Evolutionary conservation across 345 rosid species (phyloP).

Genomic region (Eucalyptus viminalis): DNA sequence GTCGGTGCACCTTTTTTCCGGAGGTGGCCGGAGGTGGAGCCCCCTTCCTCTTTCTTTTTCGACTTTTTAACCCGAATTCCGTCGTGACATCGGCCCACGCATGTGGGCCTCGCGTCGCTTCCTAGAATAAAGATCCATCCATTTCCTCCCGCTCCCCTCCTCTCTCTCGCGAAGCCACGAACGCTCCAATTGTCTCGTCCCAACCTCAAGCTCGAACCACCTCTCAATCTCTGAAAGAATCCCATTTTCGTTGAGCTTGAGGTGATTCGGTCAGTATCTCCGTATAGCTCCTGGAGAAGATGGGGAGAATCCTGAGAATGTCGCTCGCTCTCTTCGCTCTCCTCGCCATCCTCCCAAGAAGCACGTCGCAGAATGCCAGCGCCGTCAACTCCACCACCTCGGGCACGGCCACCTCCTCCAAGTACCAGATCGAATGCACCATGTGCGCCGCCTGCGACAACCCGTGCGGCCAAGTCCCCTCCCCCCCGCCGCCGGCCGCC

Average conservation of each 20-base stretch:
- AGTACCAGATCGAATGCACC: conserved; percentile 22
- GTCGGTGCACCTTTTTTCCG: neutral
- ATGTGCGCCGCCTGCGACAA: conserved; percentile 32
- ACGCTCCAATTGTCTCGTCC: neutral
- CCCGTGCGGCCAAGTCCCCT: conserved; percentile 8
- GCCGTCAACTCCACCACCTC: neutral
- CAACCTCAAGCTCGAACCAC: neutral
- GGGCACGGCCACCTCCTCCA: neutral
- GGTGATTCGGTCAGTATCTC: neutral
- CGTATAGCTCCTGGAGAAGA: neutral
- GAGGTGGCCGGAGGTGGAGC: neutral
- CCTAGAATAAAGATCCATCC: neutral
- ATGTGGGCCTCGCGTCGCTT: neutral
- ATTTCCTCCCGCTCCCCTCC: neutral
- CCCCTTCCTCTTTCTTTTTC: neutral
- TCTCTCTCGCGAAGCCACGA: neutral
- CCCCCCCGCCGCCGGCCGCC: conserved; percentile 15
- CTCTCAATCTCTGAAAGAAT: neutral
- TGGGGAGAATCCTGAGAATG: neutral
- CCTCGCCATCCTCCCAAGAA: neutral
- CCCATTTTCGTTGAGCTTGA: neutral
- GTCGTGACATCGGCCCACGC: neutral
- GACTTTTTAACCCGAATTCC: neutral
- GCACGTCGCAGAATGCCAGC: neutral
- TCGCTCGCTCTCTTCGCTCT: neutral